These are phyloP conservation scores for Akanthomyces lecanii DNA, from an alignment of 2,329 filamentous ascomycete species.

Conservation along the genomic window DNA sequence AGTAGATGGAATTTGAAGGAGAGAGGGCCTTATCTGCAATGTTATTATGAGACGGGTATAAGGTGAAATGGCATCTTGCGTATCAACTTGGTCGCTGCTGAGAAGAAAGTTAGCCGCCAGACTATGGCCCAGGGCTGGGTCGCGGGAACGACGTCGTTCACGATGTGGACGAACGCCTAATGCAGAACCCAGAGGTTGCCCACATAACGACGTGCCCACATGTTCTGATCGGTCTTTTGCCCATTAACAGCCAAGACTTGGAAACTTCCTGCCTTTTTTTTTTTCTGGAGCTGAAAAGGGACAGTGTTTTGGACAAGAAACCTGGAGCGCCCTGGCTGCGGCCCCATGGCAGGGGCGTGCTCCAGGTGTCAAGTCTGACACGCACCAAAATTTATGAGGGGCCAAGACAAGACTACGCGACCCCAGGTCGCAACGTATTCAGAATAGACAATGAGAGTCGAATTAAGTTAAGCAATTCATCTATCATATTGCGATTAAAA, in stretches of 20 bases:
- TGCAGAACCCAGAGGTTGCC: background rate
- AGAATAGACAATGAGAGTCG: background rate
- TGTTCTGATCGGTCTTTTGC: background rate
- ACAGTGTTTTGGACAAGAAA: slow-evolving; percentile 11
- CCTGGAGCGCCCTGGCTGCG: background rate
- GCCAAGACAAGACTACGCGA: background rate
- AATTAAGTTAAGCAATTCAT: background rate
- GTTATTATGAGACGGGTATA: background rate
- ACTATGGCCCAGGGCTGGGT: too few species aligned
- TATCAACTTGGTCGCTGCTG: too few species aligned
- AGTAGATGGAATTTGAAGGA: background rate
- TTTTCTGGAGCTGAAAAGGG: background rate
- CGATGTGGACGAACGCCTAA: background rate
- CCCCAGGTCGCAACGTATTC: background rate
- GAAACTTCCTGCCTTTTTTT: background rate
- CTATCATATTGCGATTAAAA: background rate
- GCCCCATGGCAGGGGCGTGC: background rate
- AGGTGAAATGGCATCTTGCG: background rate
- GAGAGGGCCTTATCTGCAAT: too few species aligned
- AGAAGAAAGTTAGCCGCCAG: too few species aligned
- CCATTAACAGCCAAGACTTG: too few species aligned
- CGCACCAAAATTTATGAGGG: slow-evolving; percentile 4
- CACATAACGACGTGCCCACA: background rate
- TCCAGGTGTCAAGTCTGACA: slow-evolving; percentile 11
- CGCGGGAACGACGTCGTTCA: too few species aligned